Conservation (phyloP, 257 asterid species). For the Anisodus acutangulus region DNA sequence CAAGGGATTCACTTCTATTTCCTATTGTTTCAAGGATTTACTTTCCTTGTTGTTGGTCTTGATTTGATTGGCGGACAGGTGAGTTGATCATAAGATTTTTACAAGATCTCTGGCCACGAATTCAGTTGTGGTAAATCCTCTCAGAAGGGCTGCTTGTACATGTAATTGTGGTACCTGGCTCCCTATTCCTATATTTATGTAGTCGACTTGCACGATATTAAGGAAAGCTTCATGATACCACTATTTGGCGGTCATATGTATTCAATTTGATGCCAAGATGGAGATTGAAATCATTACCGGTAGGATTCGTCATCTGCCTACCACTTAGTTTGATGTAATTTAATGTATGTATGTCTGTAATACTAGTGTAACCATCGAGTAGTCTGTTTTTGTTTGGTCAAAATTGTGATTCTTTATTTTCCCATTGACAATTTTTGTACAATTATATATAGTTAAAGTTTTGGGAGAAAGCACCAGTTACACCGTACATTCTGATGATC, state of each 20-base stretch:
- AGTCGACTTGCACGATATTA: not conserved
- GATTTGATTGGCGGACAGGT: constrained; percentile 93
- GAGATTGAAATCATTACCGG: constrained; percentile 24
- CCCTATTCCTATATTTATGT: not conserved
- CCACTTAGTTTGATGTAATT: constrained; percentile 38
- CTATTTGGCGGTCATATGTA: constrained; percentile 21
- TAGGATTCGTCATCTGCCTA: not conserved
- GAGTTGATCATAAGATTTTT: constrained; percentile 38
- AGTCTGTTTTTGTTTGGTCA: constrained; percentile 13
- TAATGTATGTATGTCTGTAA: constrained; percentile 36
- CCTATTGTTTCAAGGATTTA: constrained; percentile 86
- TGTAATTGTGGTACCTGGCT: constrained; percentile 25
- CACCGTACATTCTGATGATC: not conserved
- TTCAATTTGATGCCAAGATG: constrained; percentile 34
- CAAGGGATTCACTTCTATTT: constrained; percentile 91
- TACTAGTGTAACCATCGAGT: constrained; percentile 27
- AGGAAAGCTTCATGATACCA: not conserved
- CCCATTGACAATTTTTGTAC: constrained; percentile 46
- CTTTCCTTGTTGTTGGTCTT: constrained; percentile 84
- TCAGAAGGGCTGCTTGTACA: constrained; percentile 17
- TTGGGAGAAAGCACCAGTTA: constrained; percentile 22
- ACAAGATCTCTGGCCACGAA: not conserved
- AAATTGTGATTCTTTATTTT: constrained; percentile 43
- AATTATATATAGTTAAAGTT: constrained; percentile 25
- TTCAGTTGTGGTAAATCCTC: not conserved